Conservation (phyloP, 2,329 filamentous ascomycete species). For the Scedosporium minutisporum region DNA sequence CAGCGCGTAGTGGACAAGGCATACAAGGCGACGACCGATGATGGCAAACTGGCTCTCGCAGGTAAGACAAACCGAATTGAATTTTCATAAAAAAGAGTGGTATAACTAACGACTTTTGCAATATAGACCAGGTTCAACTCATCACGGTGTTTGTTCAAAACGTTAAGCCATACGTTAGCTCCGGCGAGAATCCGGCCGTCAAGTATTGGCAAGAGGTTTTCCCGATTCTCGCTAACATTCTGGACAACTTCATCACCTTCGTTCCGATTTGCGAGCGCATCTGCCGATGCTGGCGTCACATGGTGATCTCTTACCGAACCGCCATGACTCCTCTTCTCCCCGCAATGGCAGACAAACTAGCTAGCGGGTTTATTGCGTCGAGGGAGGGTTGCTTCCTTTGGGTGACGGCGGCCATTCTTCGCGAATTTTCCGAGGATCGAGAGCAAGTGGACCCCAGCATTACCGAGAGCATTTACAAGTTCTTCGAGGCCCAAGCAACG, state of each 20-base stretch:
- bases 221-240: slow-evolving; percentile 73
- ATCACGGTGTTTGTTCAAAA: slow-evolving; percentile 82
- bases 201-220: slow-evolving; percentile 96
- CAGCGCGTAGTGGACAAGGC: slow-evolving; percentile 78
- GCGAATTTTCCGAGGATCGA: slow-evolving; percentile 87
- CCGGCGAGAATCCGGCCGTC: slow-evolving; percentile 75
- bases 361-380: slow-evolving; percentile 73
- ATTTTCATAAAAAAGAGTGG: slow-evolving; percentile 6
- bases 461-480: slow-evolving; percentile 79
- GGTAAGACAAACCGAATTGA: slow-evolving; percentile 37
- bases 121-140: slow-evolving; percentile 73
- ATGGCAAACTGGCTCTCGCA: slow-evolving; percentile 76
- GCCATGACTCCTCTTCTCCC: slow-evolving; percentile 79
- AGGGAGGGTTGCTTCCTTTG: slow-evolving; percentile 96
- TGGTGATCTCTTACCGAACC: slow-evolving; percentile 91
- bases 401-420: slow-evolving; percentile 89
- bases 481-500: slow-evolving; percentile 88
- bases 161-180: slow-evolving; percentile 64
- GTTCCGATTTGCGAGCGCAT: slow-evolving; percentile 86
- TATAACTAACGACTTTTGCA: slow-evolving; percentile 11
- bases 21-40: slow-evolving; percentile 72
- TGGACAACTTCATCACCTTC: slow-evolving; percentile 79
- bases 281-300: slow-evolving; percentile 91
- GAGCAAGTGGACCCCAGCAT: slow-evolving; percentile 77
- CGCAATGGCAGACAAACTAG: slow-evolving; percentile 78